Evolutionary conservation across 2,329 filamentous ascomycete genomes (phyloP), one percentile per base, ranked within the genome.

Genomic region (Sphaceloma murrayae): DNA sequence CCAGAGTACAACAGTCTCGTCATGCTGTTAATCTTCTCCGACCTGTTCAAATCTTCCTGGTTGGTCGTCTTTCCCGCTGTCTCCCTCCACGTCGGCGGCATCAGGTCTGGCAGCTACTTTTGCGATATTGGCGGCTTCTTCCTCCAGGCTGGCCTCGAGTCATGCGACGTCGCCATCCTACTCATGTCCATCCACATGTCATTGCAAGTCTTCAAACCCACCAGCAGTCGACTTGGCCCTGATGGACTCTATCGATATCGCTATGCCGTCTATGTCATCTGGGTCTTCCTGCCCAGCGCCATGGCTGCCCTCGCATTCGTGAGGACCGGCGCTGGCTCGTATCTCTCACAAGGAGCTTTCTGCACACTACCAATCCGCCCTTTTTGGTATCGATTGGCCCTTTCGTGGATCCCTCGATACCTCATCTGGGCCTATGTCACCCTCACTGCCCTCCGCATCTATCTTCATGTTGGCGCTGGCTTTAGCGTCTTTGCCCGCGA

Each of bases 391-490:
- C 70, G 78, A 32, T 64, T 80, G 11, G 77, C 73, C 0, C 65
- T 88, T 2, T 74, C 74, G 46, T 89, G 84, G 83, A 70, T 83
- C 5, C 84, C 83, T 26, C 72, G 83, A 39, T 86, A 86, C 51
- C 52, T 83, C 26, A 78, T 86, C 42, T 75, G 82, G 51, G 55
- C 72, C 6, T 64, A 72, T 18, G 81, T 88, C 50, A 62, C 85
- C 24, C 59, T 68, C 19, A 73, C 83, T 2, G 85, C 85, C 38
- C 64, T 74, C 17, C 74, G 73, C 5, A 78, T 87, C n/a, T 87
- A 87, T 56, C 56, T 75, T 8, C 82, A 85, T 51, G 77, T 87
- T 5, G 65, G 67, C 0, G 53, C 58, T 36, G 62, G 64, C 33
- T 68, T 72, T 49, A 62, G 60, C 10, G 51, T 67, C 2, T 62